Percentiles rank a stretch among this genome's conserved stretches.
Evolutionary conservation across 164 flowering plant genomes (phyloP).

Genomic region (Hamamelis virginiana): DNA sequence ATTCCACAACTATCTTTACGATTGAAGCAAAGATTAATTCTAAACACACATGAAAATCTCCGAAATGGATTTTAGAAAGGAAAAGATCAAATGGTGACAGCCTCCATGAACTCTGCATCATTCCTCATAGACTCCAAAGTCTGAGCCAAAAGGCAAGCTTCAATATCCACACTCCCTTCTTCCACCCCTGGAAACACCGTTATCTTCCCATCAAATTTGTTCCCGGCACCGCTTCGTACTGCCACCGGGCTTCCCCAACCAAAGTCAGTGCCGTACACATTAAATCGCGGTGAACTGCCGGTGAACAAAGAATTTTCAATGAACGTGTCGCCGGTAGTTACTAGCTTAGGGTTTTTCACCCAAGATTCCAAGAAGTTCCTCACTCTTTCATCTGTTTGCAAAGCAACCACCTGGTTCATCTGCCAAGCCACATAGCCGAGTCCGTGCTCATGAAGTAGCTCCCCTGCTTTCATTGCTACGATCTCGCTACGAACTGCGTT

Average conservation of each 20-base stretch:
- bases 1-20: no score
- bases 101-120: slow-evolving; percentile 24
- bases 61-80: no score
- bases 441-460: slow-evolving; percentile 20
- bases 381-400: slow-evolving; percentile 1
- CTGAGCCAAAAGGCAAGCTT: slow-evolving; percentile 12
- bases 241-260: slow-evolving; percentile 27
- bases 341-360: slow-evolving; percentile 12
- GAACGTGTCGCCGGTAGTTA: no score
- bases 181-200: slow-evolving; percentile 16
- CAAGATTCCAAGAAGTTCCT: slow-evolving; percentile 7
- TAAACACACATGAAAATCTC: no score
- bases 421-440: slow-evolving; percentile 30
- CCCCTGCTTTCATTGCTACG: slow-evolving; percentile 18
- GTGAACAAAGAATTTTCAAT: no score
- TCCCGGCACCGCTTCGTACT: slow-evolving; percentile 19
- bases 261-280: slow-evolving; percentile 22
- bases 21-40: no score
- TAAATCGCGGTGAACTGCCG: slow-evolving; percentile 16
- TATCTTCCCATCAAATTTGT: slow-evolving; percentile 21
- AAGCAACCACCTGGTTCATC: slow-evolving; percentile 22
- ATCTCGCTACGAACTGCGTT: slow-evolving; percentile 3
- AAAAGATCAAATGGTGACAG: neutral
- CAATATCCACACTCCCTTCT: slow-evolving; percentile 21
- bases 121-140: slow-evolving; percentile 11